Conservation (phyloP, 179 eudicot species). For the Spinacia oleracea region DNA sequence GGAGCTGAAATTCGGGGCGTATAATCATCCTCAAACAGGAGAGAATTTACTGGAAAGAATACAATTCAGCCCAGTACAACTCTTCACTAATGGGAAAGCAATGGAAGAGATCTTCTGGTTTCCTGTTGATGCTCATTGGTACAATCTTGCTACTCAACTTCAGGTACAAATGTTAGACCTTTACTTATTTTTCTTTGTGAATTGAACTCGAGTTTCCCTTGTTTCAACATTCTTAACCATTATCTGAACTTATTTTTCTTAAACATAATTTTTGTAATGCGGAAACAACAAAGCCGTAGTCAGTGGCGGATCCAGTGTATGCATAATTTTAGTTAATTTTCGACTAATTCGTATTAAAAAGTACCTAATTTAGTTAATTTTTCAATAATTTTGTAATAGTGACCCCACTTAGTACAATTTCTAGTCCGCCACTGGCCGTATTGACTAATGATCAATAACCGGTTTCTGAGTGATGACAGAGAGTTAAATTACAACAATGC, state of each 20-base stretch:
- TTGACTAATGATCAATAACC: background rate
- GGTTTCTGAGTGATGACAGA: constrained; percentile 27
- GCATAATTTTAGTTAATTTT: too few species aligned
- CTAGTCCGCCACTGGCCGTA: too few species aligned
- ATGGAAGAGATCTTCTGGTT: constrained; percentile 55
- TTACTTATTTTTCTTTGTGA: background rate
- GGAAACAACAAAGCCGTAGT: too few species aligned
- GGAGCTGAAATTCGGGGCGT: constrained; percentile 41
- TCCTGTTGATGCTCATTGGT: constrained; percentile 52
- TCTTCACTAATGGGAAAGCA: constrained; percentile 35
- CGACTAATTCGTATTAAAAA: too few species aligned
- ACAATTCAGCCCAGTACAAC: constrained; percentile 36
- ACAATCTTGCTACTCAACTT: constrained; percentile 41
- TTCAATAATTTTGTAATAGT: too few species aligned
- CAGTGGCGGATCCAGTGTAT: too few species aligned
- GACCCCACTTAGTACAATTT: too few species aligned
- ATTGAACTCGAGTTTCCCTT: background rate
- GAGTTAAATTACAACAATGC: constrained; percentile 43
- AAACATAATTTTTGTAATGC: too few species aligned
- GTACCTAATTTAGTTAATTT: too few species aligned
- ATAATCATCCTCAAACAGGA: constrained; percentile 46
- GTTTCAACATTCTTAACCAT: background rate
- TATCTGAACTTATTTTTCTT: too few species aligned
- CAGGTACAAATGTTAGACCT: constrained; percentile 26
- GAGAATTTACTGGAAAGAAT: constrained; percentile 43